A percentile compares a stretch with the other conserved stretches of the same genome.
Conservation (phyloP, 1,284 basidiomycete genomes). For the Tausonia pullulans region DNA sequence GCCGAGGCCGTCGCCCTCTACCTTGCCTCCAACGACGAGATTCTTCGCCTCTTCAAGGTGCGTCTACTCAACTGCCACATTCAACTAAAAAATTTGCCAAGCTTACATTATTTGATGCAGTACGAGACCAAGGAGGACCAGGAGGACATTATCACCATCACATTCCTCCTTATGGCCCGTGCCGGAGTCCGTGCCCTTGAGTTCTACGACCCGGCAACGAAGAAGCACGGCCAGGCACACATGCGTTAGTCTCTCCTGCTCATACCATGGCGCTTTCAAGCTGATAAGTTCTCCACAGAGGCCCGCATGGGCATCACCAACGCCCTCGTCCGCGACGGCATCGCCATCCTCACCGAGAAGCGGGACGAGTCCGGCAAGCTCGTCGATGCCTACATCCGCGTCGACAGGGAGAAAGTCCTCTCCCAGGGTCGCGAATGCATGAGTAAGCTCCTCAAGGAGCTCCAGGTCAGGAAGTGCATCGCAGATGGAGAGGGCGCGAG, state of each 20-base stretch:
- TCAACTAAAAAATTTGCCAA: conserved; percentile 5
- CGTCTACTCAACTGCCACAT: conserved; percentile 21
- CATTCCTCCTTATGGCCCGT: conserved; percentile 73
- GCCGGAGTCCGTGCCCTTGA: conserved; percentile 66
- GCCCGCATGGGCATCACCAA: conserved; percentile 4
- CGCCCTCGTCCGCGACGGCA: neutral
- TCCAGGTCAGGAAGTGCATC: conserved; percentile 6
- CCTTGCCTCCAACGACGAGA: conserved; percentile 54
- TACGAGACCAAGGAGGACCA: conserved; percentile 55
- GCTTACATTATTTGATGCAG: conserved; percentile 30
- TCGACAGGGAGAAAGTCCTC: neutral
- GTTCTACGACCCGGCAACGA: conserved; percentile 63
- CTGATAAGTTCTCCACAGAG: neutral
- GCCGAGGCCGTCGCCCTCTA: conserved; percentile 70
- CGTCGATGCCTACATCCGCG: neutral
- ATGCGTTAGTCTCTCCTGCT: conserved; percentile 42
- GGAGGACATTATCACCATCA: conserved; percentile 65
- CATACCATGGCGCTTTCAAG: too few relatives aligned
- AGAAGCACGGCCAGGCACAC: conserved; percentile 62
- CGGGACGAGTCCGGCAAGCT: conserved; percentile 2
- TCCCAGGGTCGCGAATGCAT: neutral
- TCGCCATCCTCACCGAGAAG: neutral
- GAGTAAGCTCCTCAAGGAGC: neutral
- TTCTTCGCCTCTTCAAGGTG: conserved; percentile 64
- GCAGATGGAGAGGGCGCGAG: conserved; percentile 3